phyloP scores from a whole-genome alignment of 2,329 filamentous ascomycete species.

The Neofusicoccum laricinum region DNA sequence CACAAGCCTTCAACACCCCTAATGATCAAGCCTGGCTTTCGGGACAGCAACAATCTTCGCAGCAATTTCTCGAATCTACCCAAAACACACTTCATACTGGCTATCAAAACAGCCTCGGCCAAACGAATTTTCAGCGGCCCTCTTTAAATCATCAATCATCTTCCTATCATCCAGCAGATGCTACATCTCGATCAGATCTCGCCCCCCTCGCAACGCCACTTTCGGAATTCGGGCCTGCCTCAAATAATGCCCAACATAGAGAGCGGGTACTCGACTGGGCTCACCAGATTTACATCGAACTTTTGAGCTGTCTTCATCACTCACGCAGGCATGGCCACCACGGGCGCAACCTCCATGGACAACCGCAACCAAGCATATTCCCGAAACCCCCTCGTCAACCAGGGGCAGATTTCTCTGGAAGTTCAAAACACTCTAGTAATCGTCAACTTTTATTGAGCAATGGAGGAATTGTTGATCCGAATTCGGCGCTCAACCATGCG shows the following conservation, averaged over 20 bases:
- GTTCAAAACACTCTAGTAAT: not conserved
- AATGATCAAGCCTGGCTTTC: conserved; percentile 9
- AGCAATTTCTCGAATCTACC: not conserved
- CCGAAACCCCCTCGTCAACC: conserved; percentile 60
- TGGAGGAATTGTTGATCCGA: not conserved
- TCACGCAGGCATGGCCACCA: conserved; percentile 33
- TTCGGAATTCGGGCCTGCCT: conserved; percentile 40
- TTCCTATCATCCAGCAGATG: not conserved
- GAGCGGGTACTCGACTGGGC: conserved; percentile 48
- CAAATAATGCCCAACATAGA: conserved; percentile 40
- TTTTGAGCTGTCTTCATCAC: conserved; percentile 47
- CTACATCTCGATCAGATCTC: not conserved
- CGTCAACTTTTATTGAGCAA: not conserved
- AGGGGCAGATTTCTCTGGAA: conserved; percentile 45
- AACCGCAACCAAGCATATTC: conserved; percentile 56
- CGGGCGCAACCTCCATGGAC: conserved; percentile 33
- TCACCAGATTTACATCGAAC: conserved; percentile 47
- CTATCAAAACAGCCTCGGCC: not conserved
- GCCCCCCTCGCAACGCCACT: conserved; percentile 18
- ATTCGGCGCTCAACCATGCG: not conserved
- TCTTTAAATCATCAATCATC: conserved; percentile 1
- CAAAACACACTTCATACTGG: not conserved
- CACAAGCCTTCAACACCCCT: not conserved
- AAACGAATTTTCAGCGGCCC: conserved; percentile 11
- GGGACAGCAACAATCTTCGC: conserved; percentile 6